A percentile compares a stretch with the other conserved stretches of the same genome.
These are phyloP conservation scores for Suhomyces pyralidae DNA, from an alignment of 805 yeast species.

Conservation along the genomic window DNA sequence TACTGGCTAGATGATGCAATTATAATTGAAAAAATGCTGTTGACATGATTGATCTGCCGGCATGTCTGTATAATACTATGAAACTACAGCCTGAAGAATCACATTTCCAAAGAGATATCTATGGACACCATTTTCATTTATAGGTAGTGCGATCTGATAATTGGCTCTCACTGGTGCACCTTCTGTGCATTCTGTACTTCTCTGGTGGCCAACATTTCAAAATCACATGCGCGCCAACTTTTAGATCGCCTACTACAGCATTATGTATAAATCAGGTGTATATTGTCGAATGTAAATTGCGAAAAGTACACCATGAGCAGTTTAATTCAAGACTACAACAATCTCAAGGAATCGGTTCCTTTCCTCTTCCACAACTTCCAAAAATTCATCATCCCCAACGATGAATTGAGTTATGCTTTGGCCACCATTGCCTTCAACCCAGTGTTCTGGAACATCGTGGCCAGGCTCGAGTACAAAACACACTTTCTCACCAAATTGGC, in stretches of 20 bases:
- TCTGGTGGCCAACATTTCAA: background rate
- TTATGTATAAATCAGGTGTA: background rate
- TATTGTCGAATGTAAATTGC: background rate
- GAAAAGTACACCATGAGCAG: background rate
- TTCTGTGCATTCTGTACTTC: too few relatives aligned
- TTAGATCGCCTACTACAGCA: background rate
- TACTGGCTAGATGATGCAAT: too few relatives aligned
- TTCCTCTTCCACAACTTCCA: slow-evolving; percentile 16
- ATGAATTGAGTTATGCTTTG: slow-evolving; percentile 40
- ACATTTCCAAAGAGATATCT: too few relatives aligned
- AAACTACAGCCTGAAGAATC: too few relatives aligned
- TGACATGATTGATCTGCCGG: too few relatives aligned
- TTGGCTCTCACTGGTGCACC: too few relatives aligned
- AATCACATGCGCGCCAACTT: slow-evolving; percentile 6
- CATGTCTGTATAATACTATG: too few relatives aligned
- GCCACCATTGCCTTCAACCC: slow-evolving; percentile 86
- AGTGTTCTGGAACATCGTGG: slow-evolving; percentile 90
- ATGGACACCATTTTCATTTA: too few relatives aligned
- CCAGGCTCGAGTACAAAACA: slow-evolving; percentile 79
- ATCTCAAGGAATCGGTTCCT: slow-evolving; percentile 14
- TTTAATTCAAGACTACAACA: slow-evolving; percentile 7
- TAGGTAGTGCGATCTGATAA: too few relatives aligned
- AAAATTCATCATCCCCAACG: slow-evolving; percentile 20
- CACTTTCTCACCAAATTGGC: slow-evolving; percentile 72
- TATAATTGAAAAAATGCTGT: too few relatives aligned